Evolutionary conservation across 2,329 filamentous ascomycete species (phyloP).

Genomic region (Aureobasidium melanogenum): DNA sequence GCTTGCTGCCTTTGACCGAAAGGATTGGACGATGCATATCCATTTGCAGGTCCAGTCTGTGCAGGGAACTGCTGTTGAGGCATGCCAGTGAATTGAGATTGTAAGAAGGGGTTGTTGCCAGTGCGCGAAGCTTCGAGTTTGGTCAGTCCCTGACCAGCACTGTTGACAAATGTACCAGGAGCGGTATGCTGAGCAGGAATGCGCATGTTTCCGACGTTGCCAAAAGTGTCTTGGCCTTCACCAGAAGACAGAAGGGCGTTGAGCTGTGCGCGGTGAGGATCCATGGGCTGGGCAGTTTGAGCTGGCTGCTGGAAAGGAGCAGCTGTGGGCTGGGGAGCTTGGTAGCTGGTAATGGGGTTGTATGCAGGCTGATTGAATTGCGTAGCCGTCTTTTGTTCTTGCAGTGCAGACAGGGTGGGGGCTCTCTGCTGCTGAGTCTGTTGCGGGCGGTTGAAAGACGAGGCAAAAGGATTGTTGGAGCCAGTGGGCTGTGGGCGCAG

Average conservation of each 20-base stretch:
- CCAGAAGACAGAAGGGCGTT: conserved; percentile 79
- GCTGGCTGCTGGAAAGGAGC: conserved; percentile 34
- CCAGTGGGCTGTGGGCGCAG: conserved; percentile 80
- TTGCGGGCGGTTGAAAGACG: conserved; percentile 53
- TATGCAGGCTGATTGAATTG: conserved; percentile 48
- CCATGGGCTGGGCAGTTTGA: conserved; percentile 27
- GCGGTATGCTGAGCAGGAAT: conserved; percentile 96
- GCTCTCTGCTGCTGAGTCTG: conserved; percentile 48
- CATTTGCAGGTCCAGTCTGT: conserved; percentile 41
- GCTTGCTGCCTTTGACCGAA: conserved; percentile 42
- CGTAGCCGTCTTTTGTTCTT: conserved; percentile 73
- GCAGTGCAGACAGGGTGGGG: conserved; percentile 64
- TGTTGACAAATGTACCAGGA: conserved; percentile 93
- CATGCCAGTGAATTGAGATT: conserved; percentile 68
- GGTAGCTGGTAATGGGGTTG: conserved; percentile 29
- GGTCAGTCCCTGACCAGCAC: conserved; percentile 71
- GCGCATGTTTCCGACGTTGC: conserved; percentile 90
- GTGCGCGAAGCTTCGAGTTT: conserved; percentile 59
- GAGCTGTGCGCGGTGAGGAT: conserved; percentile 61
- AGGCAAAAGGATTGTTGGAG: conserved; percentile 95
- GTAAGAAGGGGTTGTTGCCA: conserved; percentile 83
- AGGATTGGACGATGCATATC: conserved; percentile 44
- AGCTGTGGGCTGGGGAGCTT: conserved; percentile 38
- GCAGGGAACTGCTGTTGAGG: conserved; percentile 30
- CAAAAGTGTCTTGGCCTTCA: conserved; percentile 94